Conservation (phyloP, 2,329 filamentous ascomycete species). For the Biscogniauxia sp. region DNA sequence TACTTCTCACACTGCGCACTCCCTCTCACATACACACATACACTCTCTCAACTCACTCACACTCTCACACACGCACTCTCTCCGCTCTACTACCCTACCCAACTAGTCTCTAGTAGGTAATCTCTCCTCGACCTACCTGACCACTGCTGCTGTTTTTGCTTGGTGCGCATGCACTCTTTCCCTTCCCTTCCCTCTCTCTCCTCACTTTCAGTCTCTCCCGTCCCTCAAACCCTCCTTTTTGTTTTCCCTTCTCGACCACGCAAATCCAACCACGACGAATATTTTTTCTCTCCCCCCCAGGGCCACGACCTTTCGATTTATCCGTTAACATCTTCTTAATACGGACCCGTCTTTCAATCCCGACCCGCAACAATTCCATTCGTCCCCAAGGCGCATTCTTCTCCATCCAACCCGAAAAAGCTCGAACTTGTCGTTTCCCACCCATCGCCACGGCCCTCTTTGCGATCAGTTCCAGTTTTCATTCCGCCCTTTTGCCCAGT, state of each 20-base stretch:
- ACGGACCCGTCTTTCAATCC: slow-evolving; percentile 19
- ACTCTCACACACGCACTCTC: slow-evolving; percentile 6
- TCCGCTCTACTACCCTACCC: slow-evolving; percentile 1
- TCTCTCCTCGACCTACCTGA: slow-evolving; percentile 6
- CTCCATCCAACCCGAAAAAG: slow-evolving; percentile 14
- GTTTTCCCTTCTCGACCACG: slow-evolving; percentile 5
- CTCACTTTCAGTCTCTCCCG: slow-evolving; percentile 13
- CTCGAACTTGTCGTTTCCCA: slow-evolving; percentile 18
- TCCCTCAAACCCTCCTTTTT: slow-evolving; percentile 23
- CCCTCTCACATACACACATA: not conserved
- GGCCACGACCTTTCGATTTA: slow-evolving; percentile 23
- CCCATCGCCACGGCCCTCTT: slow-evolving; percentile 21
- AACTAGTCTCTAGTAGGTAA: slow-evolving; percentile 5
- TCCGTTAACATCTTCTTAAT: slow-evolving; percentile 21
- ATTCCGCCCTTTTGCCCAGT: slow-evolving; percentile 12
- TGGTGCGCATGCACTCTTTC: slow-evolving; percentile 27
- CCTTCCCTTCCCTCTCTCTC: slow-evolving; percentile 21
- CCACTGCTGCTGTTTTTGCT: slow-evolving; percentile 21
- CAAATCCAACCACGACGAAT: slow-evolving; percentile 14
- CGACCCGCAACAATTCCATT: slow-evolving; percentile 25
- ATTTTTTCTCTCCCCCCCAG: slow-evolving; percentile 14
- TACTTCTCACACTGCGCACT: not conserved
- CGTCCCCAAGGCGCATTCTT: slow-evolving; percentile 29
- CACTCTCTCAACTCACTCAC: not conserved
- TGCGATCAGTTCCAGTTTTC: slow-evolving; percentile 20